A percentile compares a stretch with the other conserved stretches of the same genome.
These are phyloP conservation scores for Linnemannia zychae DNA, from an alignment of 192 early-diverging fungal genomes.

Conservation along the genomic window DNA sequence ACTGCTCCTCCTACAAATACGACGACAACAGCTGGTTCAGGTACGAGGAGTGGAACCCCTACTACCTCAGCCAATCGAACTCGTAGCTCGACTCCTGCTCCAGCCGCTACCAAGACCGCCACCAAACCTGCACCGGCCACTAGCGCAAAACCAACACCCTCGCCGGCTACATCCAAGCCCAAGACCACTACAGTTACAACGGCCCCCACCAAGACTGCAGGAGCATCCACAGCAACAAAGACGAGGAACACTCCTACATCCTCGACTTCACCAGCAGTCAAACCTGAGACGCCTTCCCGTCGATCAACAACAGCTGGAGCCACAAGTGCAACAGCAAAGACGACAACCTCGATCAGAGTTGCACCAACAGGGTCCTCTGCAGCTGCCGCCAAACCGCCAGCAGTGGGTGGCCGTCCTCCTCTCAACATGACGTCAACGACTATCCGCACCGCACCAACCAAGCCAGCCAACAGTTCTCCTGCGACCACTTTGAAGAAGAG, in stretches of 20 bases:
- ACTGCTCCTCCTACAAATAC: not conserved
- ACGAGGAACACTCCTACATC: not conserved
- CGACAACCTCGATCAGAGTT: constrained; percentile 38
- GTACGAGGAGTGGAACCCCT: constrained; percentile 1
- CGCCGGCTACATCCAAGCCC: constrained; percentile 1
- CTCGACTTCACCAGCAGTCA: not conserved
- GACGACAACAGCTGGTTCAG: not conserved
- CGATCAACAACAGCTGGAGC: constrained; percentile 3
- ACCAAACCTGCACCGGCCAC: constrained; percentile 1
- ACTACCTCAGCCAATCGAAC: constrained; percentile 13
- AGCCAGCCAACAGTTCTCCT: constrained; percentile 8
- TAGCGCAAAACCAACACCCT: not conserved
- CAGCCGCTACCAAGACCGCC: not conserved
- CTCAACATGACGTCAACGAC: constrained; percentile 50
- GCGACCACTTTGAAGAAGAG: not conserved
- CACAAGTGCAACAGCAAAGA: constrained; percentile 24
- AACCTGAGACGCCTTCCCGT: not conserved
- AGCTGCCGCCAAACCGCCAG: constrained; percentile 25
- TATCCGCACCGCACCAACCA: constrained; percentile 20
- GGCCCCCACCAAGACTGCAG: not conserved
- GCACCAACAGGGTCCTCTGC: constrained; percentile 11
- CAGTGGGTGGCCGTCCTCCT: constrained; percentile 36
- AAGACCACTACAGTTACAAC: constrained; percentile 3
- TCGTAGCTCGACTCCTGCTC: not conserved
- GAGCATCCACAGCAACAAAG: not conserved